Base-by-base conservation (phyloP, 2,329 filamentous ascomycete species). In the Epichloe glyceriae region DNA sequence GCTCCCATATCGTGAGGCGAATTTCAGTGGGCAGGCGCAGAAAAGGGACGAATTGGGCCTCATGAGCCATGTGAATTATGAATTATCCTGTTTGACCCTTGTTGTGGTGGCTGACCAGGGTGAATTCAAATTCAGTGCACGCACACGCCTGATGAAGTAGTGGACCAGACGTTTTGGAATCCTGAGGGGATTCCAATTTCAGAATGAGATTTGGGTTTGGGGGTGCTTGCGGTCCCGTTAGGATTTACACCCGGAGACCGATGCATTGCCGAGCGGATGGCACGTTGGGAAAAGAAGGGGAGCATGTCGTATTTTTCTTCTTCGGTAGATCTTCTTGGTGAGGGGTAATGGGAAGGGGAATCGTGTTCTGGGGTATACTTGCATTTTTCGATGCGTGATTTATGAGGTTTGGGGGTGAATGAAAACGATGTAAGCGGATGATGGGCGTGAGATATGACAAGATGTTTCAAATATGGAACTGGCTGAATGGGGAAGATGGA, bases 1-100 rank as follows among this genome's bases (percentile, higher is more conserved):
- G 46, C 22, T 54, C 39, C 53, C 51, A 54, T 22, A 53, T 46
- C 35, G 22, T 17, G 14, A 49, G 20, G 17, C 51, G 46, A 20
- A 54, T 22, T 43, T 51, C 53, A 15, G 26, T 1, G 2, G 26
- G 26, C 26, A 30, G 26, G 26, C 26, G 26, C 26, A 30, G 26
- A 8, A 30, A 30, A 30, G 26, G 26, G 26, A 30, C 26, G 3
- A 30, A 30, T 30, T 30, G 26, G 26, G 7, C 8, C 8, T 30
- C 26, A 10, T 30, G 3, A 30, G 26, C 26, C 26, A 30, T 30
- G 26, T 30, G 26, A 30, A 0, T 30, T 7, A 30, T 8, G 26
- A 30, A 30, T 30, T 1, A 30, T 30, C 26, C 38, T 22, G 17
- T 30, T 30, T 30, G 26, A 10, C 22, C 22, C 8, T 30, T 3